Percentiles rank a stretch among this genome's conserved stretches.
Evolutionary conservation across 345 rosid genomes (phyloP).

Genomic region (Cardamine occulta): DNA sequence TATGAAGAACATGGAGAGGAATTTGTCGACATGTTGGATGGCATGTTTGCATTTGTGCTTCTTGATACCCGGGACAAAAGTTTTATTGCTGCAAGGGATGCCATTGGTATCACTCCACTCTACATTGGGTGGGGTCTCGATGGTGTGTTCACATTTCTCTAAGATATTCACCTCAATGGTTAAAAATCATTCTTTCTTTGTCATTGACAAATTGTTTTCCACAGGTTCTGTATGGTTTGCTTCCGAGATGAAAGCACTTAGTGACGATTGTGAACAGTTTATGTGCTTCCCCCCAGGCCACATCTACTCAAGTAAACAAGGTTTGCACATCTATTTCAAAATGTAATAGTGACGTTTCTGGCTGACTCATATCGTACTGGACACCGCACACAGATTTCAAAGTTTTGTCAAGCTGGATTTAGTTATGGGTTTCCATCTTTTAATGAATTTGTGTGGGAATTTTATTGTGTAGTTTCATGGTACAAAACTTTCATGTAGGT

Average conservation of each 20-base stretch:
- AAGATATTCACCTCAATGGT: constrained; percentile 1
- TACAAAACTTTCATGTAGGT: constrained; percentile 50
- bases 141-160: constrained; percentile 52
- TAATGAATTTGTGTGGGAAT: background rate
- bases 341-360: constrained; percentile 6
- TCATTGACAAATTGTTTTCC: background rate
- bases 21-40: constrained; percentile 75
- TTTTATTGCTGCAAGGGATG: constrained; percentile 80
- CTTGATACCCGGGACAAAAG: constrained; percentile 76
- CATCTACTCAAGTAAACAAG: constrained; percentile 88
- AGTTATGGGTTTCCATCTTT: background rate
- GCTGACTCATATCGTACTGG: background rate
- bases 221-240: constrained; percentile 91
- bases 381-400: background rate
- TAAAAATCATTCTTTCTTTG: background rate
- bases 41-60: constrained; percentile 88
- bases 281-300: constrained; percentile 76
- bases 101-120: constrained; percentile 77
- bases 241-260: constrained; percentile 92
- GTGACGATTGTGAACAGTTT: constrained; percentile 85
- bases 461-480: constrained; percentile 15
- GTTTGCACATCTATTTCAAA: constrained; percentile 44
- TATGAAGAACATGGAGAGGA: constrained; percentile 83
- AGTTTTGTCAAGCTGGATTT: no score
- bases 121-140: constrained; percentile 91